Conservation (phyloP, 2,329 filamentous ascomycete species). For the Ceratocystis destructans region DNA sequence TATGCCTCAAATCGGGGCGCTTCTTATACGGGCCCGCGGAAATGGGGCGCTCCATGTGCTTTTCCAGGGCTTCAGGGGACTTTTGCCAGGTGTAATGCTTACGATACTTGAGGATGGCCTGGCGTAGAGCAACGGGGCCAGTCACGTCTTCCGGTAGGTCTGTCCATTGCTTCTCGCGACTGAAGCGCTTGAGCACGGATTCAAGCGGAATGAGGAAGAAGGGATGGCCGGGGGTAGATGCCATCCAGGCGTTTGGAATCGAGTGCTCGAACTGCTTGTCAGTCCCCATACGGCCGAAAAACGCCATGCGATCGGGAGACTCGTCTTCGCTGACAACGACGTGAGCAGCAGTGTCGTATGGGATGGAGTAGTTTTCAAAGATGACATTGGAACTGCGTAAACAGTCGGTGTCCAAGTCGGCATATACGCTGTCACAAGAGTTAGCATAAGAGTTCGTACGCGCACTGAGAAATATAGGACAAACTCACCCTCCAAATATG, state of each 20-base stretch:
- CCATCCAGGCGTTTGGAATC: conserved; percentile 30
- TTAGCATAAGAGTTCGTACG: neutral
- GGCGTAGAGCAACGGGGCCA: conserved; percentile 19
- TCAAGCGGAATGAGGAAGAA: conserved; percentile 26
- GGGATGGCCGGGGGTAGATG: conserved; percentile 26
- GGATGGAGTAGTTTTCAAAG: conserved; percentile 21
- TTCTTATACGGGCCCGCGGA: conserved; percentile 7
- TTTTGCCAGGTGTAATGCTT: conserved; percentile 2
- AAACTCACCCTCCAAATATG: conserved; percentile 26
- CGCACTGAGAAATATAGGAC: neutral
- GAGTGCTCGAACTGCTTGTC: conserved; percentile 24
- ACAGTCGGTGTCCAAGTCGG: conserved; percentile 27
- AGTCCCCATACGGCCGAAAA: conserved; percentile 27
- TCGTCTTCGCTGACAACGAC: conserved; percentile 5
- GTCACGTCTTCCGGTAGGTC: conserved; percentile 18
- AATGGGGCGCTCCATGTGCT: conserved; percentile 12
- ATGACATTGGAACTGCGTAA: conserved; percentile 23
- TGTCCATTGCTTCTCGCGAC: neutral
- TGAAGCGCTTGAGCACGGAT: conserved; percentile 18
- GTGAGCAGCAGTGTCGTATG: neutral
- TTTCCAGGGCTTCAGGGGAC: neutral
- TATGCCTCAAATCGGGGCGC: conserved; percentile 11
- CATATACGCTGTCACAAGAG: conserved; percentile 22
- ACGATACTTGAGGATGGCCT: conserved; percentile 19
- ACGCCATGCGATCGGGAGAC: conserved; percentile 17